Conservation (phyloP, 1,284 basidiomycete species). For the Peniophora sp. region DNA sequence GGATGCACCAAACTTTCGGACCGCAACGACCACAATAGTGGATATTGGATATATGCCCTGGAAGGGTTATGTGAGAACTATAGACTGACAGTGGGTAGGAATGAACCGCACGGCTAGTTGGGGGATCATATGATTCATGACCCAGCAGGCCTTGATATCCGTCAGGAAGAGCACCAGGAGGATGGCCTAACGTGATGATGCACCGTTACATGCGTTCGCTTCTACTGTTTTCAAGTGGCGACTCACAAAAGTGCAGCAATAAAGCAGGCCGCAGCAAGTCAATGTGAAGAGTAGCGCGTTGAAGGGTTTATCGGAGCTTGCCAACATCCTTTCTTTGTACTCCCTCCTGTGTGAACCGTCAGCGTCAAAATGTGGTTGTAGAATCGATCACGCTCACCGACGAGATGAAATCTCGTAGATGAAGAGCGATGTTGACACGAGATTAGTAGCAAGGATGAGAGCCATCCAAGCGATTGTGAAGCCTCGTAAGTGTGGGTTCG, state of each 20-base stretch:
- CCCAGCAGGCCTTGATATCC: not conserved
- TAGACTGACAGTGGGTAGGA: no score
- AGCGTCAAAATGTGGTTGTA: not conserved
- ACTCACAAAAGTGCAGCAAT: conserved; percentile 3
- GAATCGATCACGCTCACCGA: not conserved
- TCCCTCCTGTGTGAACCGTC: not conserved
- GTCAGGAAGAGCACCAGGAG: not conserved
- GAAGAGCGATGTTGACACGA: not conserved
- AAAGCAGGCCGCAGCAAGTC: not conserved
- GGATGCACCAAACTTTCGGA: no score
- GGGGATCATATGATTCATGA: conserved; percentile 2
- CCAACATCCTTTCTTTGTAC: conserved; percentile 2
- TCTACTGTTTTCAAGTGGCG: not conserved
- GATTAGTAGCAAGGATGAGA: no score
- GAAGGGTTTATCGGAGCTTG: not conserved
- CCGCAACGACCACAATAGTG: no score
- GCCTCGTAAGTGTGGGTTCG: no score
- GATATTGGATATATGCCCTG: no score
- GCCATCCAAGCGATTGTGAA: no score
- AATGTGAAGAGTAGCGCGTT: not conserved
- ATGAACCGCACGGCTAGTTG: not conserved
- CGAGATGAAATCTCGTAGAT: not conserved
- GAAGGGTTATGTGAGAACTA: no score
- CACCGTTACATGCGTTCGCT: not conserved
- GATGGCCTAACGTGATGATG: not conserved